These are phyloP conservation scores for Picochlorum costavermella DNA, from an alignment of 139 green algal genomes.

Conservation along the genomic window DNA sequence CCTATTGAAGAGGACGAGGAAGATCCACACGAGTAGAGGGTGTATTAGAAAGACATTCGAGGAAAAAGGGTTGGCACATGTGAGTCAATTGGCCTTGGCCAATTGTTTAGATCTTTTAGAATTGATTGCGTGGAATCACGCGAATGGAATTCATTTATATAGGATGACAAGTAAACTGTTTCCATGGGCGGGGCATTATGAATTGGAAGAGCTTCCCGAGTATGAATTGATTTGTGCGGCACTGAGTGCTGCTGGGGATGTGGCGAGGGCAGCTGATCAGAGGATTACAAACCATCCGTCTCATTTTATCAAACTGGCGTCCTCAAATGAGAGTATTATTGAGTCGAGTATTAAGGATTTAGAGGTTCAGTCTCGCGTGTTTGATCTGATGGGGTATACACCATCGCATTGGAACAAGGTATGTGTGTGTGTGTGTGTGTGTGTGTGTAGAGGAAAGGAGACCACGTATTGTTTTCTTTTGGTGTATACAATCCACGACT, in stretches of 20 bases:
- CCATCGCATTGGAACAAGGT: conserved; percentile 48
- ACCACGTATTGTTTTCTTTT: background rate
- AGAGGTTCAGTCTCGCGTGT: conserved; percentile 46
- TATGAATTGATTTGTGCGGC: conserved; percentile 37
- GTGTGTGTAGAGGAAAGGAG: too few species aligned
- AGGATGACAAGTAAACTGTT: conserved; percentile 36
- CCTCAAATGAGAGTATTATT: conserved; percentile 10
- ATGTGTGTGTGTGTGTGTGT: background rate
- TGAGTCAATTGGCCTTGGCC: conserved; percentile 40
- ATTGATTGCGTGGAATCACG: conserved; percentile 48
- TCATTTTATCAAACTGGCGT: conserved; percentile 37
- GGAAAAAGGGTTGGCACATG: conserved; percentile 31
- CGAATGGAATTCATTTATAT: conserved; percentile 49
- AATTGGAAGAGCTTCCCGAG: conserved; percentile 48
- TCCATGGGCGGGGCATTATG: conserved; percentile 41
- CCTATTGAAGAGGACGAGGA: background rate
- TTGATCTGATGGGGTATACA: conserved; percentile 58
- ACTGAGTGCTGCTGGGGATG: conserved; percentile 37
- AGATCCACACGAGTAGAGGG: conserved; percentile 12
- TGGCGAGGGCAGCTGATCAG: conserved; percentile 32
- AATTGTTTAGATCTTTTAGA: conserved; percentile 37
- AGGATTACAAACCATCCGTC: conserved; percentile 55
- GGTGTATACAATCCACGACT: background rate
- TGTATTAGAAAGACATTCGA: conserved; percentile 26
- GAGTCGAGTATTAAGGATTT: conserved; percentile 40